A percentile compares a stretch with the other conserved stretches of the same genome.
These are phyloP conservation scores for Phytophthora litchii DNA, from an alignment of 352 stramenopile species.

Conservation along the genomic window DNA sequence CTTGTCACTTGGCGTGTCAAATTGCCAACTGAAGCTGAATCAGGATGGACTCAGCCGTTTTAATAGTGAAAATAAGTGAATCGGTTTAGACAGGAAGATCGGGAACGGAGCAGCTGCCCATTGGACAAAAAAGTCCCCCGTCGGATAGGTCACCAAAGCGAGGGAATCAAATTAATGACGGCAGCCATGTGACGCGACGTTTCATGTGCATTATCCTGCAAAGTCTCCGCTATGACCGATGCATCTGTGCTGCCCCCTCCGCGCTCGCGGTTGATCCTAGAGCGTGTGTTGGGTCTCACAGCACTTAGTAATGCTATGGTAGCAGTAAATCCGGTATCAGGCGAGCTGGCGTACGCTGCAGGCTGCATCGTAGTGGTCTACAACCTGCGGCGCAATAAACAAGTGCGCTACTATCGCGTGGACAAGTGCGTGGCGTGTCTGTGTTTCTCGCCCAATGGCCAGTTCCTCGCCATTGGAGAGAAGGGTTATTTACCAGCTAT, in stretches of 20 bases:
- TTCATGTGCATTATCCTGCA: background rate
- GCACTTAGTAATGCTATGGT: constrained; percentile 78
- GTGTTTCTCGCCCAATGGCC: constrained; percentile 83
- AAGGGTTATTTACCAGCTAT: constrained; percentile 85
- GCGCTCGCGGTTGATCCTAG: constrained; percentile 69
- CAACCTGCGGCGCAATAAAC: constrained; percentile 84
- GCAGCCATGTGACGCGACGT: background rate
- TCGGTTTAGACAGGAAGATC: constrained; percentile 28
- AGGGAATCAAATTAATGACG: background rate
- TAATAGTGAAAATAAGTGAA: constrained; percentile 23
- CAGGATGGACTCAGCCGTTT: constrained; percentile 11
- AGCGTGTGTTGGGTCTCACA: constrained; percentile 82
- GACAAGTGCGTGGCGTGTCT: constrained; percentile 85
- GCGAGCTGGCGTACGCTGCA: constrained; percentile 86
- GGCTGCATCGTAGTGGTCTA: constrained; percentile 92
- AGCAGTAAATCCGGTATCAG: constrained; percentile 74
- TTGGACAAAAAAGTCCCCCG: constrained; percentile 26
- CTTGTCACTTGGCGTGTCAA: constrained; percentile 9
- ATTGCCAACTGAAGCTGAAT: constrained; percentile 17
- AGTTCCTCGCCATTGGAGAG: constrained; percentile 89
- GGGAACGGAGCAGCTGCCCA: background rate
- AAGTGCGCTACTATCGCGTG: constrained; percentile 89
- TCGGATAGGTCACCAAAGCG: constrained; percentile 8
- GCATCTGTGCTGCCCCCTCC: constrained; percentile 11
- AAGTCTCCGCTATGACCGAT: constrained; percentile 5